Base-by-base conservation (phyloP, 176 grass and related monocot genomes). In the Miscanthus lutarioriparius region DNA sequence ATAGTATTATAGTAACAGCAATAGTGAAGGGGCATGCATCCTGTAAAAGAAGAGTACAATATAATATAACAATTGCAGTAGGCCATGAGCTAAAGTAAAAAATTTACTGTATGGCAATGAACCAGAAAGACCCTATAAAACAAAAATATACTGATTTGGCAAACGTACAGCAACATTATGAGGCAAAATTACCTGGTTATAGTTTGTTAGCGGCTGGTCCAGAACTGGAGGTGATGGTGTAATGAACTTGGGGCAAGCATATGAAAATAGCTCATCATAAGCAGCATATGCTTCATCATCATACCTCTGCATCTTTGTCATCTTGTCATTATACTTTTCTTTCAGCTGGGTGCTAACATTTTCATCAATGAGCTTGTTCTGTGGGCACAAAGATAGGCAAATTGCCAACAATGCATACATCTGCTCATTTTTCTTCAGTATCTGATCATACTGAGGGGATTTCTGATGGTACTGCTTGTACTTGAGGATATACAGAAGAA, bases 341-440 rank as follows among this genome's bases (percentile, higher is more conserved):
- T 94, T 99, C 65, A 99, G 87, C 84, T 99, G 96, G 47, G 93
- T 81, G 79, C 81, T 91, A 48, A 99, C 96, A 72, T 94, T 99
- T 81, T 99, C 96, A 30, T 99, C 96, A 20, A 99, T 75, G 43
- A 99, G 80, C 72, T 91, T 99, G 82, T 83, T 80, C 79, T 99
- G 96, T 3, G 96, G 93, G 68, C 93, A 99, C 39, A 99, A 81
- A 14, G 91, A 99, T 43, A 99, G 84, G 81, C 91, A 99, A 75
- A 99, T 88, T 83, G 96, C 93, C 74, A 99, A 80, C 39, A 96
- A 59, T 2, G 96, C 93, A 82, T 99, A 96, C 96, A 99, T 99
- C 84, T 99, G 96, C 82, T 99, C 96, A 64, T 99, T 99, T 92
- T 97, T 97, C 88, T 97, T 97, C 14, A 97, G 74, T 78, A 97